These are phyloP conservation scores for Curvularia spicifera DNA, from an alignment of 2,329 filamentous ascomycete species.

Conservation along the genomic window DNA sequence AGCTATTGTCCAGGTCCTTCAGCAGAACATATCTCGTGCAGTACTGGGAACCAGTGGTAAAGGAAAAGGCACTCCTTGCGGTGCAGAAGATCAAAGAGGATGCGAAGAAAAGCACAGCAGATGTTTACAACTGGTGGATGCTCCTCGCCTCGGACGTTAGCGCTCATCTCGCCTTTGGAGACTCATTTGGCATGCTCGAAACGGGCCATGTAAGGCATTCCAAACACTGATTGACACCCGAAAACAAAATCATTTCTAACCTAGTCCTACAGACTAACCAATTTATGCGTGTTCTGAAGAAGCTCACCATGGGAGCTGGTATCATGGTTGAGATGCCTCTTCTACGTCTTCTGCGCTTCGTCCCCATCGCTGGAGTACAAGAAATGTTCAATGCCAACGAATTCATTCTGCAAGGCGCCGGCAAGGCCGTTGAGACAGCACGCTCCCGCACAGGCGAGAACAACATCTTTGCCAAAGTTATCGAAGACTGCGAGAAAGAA, in stretches of 20 bases:
- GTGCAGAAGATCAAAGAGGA: slow-evolving; percentile 42
- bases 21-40: slow-evolving; percentile 45
- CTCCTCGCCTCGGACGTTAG: slow-evolving; percentile 51
- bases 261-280: slow-evolving; percentile 35
- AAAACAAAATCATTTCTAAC: not conserved
- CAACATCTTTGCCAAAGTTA: slow-evolving; percentile 46
- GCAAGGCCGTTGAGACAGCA: slow-evolving; percentile 41
- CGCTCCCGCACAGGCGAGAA: slow-evolving; percentile 37
- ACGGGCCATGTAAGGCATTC: slow-evolving; percentile 39
- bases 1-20: slow-evolving; percentile 47
- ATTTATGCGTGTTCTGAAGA: slow-evolving; percentile 47
- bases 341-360: slow-evolving; percentile 41
- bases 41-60: slow-evolving; percentile 48
- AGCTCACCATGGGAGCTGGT: slow-evolving; percentile 44
- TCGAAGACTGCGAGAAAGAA: slow-evolving; percentile 41
- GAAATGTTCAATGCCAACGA: slow-evolving; percentile 48
- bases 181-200: slow-evolving; percentile 50
- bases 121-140: slow-evolving; percentile 49
- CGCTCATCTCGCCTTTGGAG: slow-evolving; percentile 49
- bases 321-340: slow-evolving; percentile 48
- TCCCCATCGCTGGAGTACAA: slow-evolving; percentile 39
- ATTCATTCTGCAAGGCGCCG: slow-evolving; percentile 39
- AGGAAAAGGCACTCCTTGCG: slow-evolving; percentile 42
- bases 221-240: not conserved
- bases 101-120: slow-evolving; percentile 34